Percentiles rank a stretch among this genome's conserved stretches.
Evolutionary conservation across 2,329 filamentous ascomycete species (phyloP).

Genomic region (Aschersonia sp.): DNA sequence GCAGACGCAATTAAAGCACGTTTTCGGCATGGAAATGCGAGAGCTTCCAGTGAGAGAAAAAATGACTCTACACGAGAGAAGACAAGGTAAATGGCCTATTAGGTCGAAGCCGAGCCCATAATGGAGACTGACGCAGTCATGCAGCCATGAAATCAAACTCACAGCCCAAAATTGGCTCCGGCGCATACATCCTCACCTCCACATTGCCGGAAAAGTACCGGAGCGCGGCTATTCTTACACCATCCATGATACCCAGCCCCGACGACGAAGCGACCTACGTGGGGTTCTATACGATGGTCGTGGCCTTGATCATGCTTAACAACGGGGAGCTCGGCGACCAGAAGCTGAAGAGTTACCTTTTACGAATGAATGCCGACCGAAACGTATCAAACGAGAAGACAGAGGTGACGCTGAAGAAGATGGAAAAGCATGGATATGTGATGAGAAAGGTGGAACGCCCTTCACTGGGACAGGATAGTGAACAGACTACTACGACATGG

Average conservation of each 20-base stretch:
- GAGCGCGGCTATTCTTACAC: constrained; percentile 49
- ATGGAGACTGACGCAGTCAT: too few species aligned
- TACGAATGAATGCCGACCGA: constrained; percentile 58
- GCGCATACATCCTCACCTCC: constrained; percentile 65
- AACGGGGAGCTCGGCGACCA: constrained; percentile 62
- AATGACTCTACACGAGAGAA: constrained; percentile 60
- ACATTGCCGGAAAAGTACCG: constrained; percentile 56
- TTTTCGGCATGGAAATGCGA: constrained; percentile 86
- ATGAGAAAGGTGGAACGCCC: constrained; percentile 54
- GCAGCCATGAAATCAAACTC: constrained; percentile 28
- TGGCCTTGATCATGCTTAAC: constrained; percentile 62
- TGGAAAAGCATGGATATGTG: constrained; percentile 75
- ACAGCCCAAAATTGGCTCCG: constrained; percentile 41
- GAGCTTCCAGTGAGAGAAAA: constrained; percentile 75
- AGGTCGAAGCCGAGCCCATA: too few species aligned
- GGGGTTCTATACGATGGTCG: constrained; percentile 65
- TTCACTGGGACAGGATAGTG: constrained; percentile 39
- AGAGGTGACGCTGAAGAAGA: constrained; percentile 55
- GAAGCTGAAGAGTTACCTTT: constrained; percentile 63
- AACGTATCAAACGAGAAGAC: constrained; percentile 65
- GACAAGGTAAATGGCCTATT: constrained; percentile 43
- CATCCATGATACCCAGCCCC: constrained; percentile 48
- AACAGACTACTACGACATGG: constrained; percentile 61
- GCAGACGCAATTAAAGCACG: constrained; percentile 51
- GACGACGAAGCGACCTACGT: constrained; percentile 66